Evolutionary conservation across 768 basidiomycete genomes (phyloP).

Genomic region (Paxillus ammoniavirescens): DNA sequence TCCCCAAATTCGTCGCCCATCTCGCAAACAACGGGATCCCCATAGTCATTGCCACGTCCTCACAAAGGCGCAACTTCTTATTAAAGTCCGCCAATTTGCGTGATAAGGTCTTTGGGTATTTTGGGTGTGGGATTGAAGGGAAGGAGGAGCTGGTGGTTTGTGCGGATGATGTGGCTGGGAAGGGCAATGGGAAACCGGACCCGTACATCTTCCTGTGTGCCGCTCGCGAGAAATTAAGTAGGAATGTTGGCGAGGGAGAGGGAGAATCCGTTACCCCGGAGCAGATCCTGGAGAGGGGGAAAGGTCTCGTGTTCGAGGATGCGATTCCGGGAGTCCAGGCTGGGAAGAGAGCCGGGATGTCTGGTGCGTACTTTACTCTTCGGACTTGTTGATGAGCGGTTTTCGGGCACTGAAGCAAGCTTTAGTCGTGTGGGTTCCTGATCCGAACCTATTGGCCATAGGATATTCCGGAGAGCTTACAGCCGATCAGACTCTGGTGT

Average conservation of each 20-base stretch:
- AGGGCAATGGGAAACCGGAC: conserved; percentile 69
- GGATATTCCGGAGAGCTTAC: conserved; percentile 46
- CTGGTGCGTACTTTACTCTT: conserved; percentile 46
- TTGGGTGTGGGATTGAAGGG: conserved; percentile 20
- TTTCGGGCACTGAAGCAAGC: conserved; percentile 1
- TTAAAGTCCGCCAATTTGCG: conserved; percentile 65
- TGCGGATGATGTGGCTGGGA: conserved; percentile 60
- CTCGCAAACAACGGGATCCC: conserved; percentile 66
- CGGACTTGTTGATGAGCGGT: not conserved
- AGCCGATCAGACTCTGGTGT: conserved; percentile 58
- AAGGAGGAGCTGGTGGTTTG: conserved; percentile 60
- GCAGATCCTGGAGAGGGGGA: conserved; percentile 48
- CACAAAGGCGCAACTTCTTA: conserved; percentile 59
- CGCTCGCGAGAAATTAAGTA: conserved; percentile 57
- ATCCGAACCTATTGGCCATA: conserved; percentile 58
- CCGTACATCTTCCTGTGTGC: conserved; percentile 82
- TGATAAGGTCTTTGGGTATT: conserved; percentile 49
- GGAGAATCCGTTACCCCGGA: conserved; percentile 27
- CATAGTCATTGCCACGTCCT: conserved; percentile 82
- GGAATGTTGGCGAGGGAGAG: conserved; percentile 52
- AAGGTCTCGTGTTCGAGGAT: conserved; percentile 83
- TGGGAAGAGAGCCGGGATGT: conserved; percentile 83
- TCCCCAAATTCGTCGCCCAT: conserved; percentile 64
- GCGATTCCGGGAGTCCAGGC: conserved; percentile 74
- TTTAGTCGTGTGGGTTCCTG: conserved; percentile 84